phyloP scores from a whole-genome alignment of 2,329 filamentous ascomycete species.

The Cladosporium cucumerinum region DNA sequence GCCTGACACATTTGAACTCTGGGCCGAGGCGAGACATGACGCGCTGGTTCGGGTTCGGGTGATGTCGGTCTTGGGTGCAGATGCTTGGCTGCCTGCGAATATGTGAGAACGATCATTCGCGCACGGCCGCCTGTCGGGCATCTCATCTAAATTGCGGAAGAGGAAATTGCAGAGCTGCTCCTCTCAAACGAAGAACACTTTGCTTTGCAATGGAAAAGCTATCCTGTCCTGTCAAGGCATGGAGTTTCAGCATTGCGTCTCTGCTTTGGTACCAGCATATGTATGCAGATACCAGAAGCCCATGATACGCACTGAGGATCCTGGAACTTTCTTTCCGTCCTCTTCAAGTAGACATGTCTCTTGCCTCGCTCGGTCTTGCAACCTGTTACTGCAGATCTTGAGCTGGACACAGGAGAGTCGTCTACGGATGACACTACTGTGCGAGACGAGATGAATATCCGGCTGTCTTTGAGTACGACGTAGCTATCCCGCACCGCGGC shows the following conservation, averaged over 20 bases:
- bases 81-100: not conserved
- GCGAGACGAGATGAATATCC: conserved; percentile 17
- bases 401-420: conserved; percentile 13
- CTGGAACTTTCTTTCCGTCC: not conserved
- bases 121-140: not conserved
- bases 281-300: not conserved
- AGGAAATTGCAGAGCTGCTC: not conserved
- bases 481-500: conserved; percentile 15
- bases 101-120: not conserved
- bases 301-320: not conserved
- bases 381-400: conserved; percentile 15
- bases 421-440: conserved; percentile 2
- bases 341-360: conserved; percentile 9
- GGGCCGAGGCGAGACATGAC: conserved; percentile 15
- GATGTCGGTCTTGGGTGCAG: conserved; percentile 3
- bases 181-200: not conserved
- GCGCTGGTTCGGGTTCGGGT: not conserved
- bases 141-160: not conserved
- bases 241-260: not conserved
- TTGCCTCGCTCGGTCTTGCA: conserved; percentile 19
- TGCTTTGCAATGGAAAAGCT: not conserved
- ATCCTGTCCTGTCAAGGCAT: not conserved
- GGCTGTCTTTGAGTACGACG: conserved; percentile 20
- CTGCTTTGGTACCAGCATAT: not conserved
- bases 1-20: not conserved